Percentiles rank a stretch among this genome's conserved stretches.
phyloP scores from a whole-genome alignment of 2,329 filamentous ascomycete species.

The Furcasterigmium sp. region DNA sequence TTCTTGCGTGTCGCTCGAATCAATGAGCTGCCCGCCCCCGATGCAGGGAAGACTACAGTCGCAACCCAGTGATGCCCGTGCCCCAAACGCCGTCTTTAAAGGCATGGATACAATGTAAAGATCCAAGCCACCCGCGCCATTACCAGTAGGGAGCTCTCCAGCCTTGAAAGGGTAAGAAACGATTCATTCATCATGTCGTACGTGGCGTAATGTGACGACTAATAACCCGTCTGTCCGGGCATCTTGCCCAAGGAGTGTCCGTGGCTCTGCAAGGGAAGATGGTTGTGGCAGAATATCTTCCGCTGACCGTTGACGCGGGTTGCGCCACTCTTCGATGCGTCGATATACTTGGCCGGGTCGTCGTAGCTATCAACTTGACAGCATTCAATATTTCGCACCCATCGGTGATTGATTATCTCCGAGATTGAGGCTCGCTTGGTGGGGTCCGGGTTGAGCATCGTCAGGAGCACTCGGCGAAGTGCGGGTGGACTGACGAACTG shows the following conservation, averaged over 20 bases:
- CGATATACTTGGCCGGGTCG: conserved; percentile 55
- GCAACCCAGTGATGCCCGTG: neutral
- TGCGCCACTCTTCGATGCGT: conserved; percentile 52
- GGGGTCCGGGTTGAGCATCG: conserved; percentile 80
- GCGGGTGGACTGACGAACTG: conserved; percentile 58
- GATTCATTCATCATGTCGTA: conserved; percentile 9
- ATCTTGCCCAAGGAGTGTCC: conserved; percentile 48
- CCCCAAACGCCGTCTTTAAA: neutral
- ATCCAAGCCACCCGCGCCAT: neutral
- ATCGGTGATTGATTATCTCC: conserved; percentile 65
- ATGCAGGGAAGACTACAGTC: too few species aligned
- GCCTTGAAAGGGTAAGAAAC: neutral
- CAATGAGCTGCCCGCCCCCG: too few species aligned
- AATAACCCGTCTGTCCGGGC: conserved; percentile 52
- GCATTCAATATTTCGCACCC: conserved; percentile 71
- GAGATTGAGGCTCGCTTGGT: conserved; percentile 62
- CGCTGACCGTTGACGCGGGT: conserved; percentile 33
- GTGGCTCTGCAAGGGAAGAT: conserved; percentile 43
- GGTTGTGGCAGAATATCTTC: conserved; percentile 55
- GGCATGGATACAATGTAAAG: neutral
- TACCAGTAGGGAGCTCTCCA: neutral
- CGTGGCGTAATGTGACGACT: conserved; percentile 11
- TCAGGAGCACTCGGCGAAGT: conserved; percentile 65
- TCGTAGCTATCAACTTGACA: conserved; percentile 70
- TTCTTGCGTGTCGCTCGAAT: too few species aligned